Evolutionary conservation across 2,329 filamentous ascomycete genomes (phyloP).

Genomic region (Stagonosporopsis cucurbitacearum): DNA sequence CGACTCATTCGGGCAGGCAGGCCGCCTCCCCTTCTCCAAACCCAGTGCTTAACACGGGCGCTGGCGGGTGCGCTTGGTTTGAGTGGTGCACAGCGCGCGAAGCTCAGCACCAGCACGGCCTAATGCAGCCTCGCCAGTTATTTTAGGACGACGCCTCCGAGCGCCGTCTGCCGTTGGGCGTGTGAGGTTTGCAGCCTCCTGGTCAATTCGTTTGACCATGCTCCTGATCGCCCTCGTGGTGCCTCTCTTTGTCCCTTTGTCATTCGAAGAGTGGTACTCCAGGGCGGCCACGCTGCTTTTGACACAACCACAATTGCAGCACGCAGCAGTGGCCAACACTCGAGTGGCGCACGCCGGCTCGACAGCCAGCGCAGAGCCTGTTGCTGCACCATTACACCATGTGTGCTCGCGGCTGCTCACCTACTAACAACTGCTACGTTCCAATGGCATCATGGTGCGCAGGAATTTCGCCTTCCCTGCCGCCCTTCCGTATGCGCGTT

Average conservation of each 20-base stretch:
- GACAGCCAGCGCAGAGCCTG: slow-evolving; percentile 1
- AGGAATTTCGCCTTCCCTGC: slow-evolving; percentile 18
- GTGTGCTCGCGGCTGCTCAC: slow-evolving; percentile 11
- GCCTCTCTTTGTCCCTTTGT: slow-evolving; percentile 13
- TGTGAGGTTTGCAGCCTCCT: slow-evolving; percentile 22
- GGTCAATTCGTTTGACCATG: slow-evolving; percentile 28
- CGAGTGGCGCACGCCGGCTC: neutral
- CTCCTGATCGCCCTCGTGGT: slow-evolving; percentile 14
- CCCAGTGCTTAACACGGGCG: slow-evolving; percentile 13
- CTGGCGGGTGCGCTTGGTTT: slow-evolving; percentile 7
- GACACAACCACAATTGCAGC: slow-evolving; percentile 2
- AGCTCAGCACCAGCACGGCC: slow-evolving; percentile 10
- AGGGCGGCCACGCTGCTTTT: slow-evolving; percentile 3
- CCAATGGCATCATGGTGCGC: slow-evolving; percentile 18
- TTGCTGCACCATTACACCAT: slow-evolving; percentile 9
- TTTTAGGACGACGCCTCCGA: slow-evolving; percentile 30
- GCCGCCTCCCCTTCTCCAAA: slow-evolving; percentile 21
- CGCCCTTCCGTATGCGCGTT: slow-evolving; percentile 14
- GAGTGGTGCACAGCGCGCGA: slow-evolving; percentile 14
- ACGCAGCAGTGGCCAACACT: neutral
- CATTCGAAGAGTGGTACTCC: slow-evolving; percentile 1
- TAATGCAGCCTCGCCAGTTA: slow-evolving; percentile 24
- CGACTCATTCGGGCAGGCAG: slow-evolving; percentile 22
- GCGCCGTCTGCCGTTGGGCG: slow-evolving; percentile 29
- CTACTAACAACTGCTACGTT: too few species aligned